These are phyloP conservation scores for Pyracantha coccinea DNA, from an alignment of 331 rosid genomes.

Conservation along the genomic window DNA sequence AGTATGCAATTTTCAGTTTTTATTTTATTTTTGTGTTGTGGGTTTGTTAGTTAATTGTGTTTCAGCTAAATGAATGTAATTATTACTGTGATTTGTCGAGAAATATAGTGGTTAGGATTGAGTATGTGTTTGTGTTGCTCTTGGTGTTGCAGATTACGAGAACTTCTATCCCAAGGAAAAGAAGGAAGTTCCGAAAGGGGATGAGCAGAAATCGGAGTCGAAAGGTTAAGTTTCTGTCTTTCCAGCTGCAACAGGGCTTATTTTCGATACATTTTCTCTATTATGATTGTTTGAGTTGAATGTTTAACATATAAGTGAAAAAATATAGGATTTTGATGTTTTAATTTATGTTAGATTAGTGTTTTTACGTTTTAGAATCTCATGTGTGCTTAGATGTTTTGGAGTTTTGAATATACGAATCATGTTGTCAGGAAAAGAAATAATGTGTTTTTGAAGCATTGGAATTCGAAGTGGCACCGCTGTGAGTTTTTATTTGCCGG, in stretches of 20 bases:
- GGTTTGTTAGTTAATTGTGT: background rate
- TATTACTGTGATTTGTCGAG: background rate
- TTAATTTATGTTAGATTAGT: background rate
- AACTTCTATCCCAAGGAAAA: slow-evolving; percentile 70
- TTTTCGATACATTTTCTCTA: background rate
- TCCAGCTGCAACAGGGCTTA: background rate
- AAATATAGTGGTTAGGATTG: background rate
- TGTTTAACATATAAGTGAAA: background rate
- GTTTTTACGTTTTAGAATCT: background rate
- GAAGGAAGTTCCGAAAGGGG: slow-evolving; percentile 67
- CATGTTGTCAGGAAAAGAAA: background rate
- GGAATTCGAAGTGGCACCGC: background rate
- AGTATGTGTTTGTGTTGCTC: slow-evolving; percentile 3
- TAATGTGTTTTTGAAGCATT: background rate
- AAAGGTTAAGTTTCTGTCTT: slow-evolving; percentile 38
- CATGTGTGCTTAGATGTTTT: background rate
- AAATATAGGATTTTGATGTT: background rate
- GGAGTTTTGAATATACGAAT: background rate
- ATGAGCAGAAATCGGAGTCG: slow-evolving; percentile 58
- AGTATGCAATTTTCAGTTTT: slow-evolving; percentile 32
- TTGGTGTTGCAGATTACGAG: slow-evolving; percentile 54
- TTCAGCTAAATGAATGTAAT: slow-evolving; percentile 4
- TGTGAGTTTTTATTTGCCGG: background rate
- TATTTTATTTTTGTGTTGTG: background rate
- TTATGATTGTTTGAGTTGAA: slow-evolving; percentile 4